phyloP scores from a whole-genome alignment of 129 eudicot genomes.

The Saposhnikovia divaricata region DNA sequence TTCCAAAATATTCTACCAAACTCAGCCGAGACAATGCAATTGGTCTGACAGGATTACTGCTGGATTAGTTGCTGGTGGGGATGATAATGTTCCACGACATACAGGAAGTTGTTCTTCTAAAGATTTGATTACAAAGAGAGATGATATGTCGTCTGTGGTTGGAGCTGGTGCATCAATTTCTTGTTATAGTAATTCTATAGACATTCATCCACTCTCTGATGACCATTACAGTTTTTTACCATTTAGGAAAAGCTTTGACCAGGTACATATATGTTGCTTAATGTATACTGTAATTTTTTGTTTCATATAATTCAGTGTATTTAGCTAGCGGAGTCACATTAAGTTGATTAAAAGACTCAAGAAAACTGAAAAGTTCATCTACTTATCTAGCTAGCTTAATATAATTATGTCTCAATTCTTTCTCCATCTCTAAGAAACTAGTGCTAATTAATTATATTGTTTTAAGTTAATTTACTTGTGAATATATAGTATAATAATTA shows the following conservation, averaged over 20 bases:
- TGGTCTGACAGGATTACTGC: background rate
- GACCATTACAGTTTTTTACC: slow-evolving; percentile 64
- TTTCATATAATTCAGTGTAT: no score
- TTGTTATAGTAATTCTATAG: slow-evolving; percentile 41
- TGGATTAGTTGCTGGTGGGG: background rate
- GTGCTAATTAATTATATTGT: no score
- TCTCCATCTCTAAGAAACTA: no score
- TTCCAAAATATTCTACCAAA: slow-evolving; percentile 86
- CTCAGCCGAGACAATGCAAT: slow-evolving; percentile 67
- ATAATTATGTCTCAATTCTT: no score
- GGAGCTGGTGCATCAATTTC: slow-evolving; percentile 44
- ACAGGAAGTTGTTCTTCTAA: slow-evolving; percentile 55
- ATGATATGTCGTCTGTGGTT: slow-evolving; percentile 43
- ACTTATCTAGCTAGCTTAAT: no score
- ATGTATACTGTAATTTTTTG: no score
- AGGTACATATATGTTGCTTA: no score
- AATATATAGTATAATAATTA: no score
- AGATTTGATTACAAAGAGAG: slow-evolving; percentile 34
- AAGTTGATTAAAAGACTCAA: no score
- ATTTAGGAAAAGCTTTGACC: slow-evolving; percentile 31
- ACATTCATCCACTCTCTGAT: slow-evolving; percentile 44
- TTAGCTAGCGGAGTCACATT: no score
- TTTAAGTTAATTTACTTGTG: no score
- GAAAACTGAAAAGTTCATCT: no score
- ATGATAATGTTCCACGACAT: slow-evolving; percentile 31